Evolutionary conservation across 192 early-diverging fungal species (phyloP), one percentile per base, ranked within the genome.

Genomic region (Mortierella alpina): DNA sequence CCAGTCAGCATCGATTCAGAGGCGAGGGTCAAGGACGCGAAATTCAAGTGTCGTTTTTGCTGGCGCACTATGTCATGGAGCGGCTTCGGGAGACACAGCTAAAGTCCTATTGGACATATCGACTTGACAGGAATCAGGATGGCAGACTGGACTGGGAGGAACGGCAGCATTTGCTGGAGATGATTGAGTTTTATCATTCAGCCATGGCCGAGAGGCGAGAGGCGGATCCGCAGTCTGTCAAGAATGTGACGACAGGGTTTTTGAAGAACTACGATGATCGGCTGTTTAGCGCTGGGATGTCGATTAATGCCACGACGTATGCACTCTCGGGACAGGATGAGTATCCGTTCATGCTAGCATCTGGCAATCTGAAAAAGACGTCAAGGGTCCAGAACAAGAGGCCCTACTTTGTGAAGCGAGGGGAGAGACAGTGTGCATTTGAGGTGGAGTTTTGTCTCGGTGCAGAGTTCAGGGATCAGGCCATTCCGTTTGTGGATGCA

Each of bases 1-100:
- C 84, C 0, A 62, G 68, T 1, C 79, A 80, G 13, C 84, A 85
- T 63, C 75, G 75, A 9, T 85, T 85, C 49, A 70, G 84, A 41
- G 81, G 75, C 13, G 75, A 79, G 40, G 69, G 63, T 14, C 23
- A 66, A 12, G 66, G 50, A 1, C 61, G 68, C 17, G 80, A 85
- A 0, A 42, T 82, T 15, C 74, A 82, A 42, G 59, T 72, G 8
- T 64, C 81, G 23, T 85, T 75, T 39, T 40, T 85, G 18, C 45
- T 85, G 52, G 66, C 79, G 1, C 79, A 85, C 46, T 85, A 85
- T 70, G 71, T 83, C 17, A 75, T 85, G n/a, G 84, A 85, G 44
- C 70, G 73, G 39, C 70, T 70, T 14, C 59, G 80, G 41, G 84
- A 85, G 66, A 78, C 80, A 6, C 74, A 83, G 17, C 46, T 85